phyloP scores from a whole-genome alignment of 306 rosid genomes.

The Hippophae gyantsensis region DNA sequence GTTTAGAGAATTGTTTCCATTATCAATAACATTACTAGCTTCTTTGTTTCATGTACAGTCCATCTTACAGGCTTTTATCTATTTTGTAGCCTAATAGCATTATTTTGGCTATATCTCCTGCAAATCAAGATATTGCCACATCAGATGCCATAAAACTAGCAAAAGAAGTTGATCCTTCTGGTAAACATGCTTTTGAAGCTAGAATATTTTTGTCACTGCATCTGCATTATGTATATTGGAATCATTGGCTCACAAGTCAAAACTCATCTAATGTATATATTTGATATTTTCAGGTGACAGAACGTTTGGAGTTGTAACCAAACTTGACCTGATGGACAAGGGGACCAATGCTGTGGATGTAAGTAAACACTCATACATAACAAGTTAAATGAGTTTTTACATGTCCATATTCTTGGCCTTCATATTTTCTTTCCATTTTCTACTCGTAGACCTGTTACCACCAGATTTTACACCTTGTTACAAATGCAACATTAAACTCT shows the following conservation, averaged over 20 bases:
- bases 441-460: slow-evolving; percentile 2
- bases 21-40: not conserved
- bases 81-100: slow-evolving; percentile 80
- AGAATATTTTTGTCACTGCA: not conserved
- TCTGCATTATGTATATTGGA: not conserved
- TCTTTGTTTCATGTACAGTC: slow-evolving; percentile 6
- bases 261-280: slow-evolving; percentile 7
- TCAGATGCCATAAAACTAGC: slow-evolving; percentile 92
- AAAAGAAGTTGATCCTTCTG: slow-evolving; percentile 87
- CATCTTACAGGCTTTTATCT: slow-evolving; percentile 26
- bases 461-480: not conserved
- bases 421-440: slow-evolving; percentile 14
- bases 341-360: slow-evolving; percentile 94
- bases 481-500: too few relatives aligned
- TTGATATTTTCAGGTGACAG: slow-evolving; percentile 64
- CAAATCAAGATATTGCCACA: slow-evolving; percentile 97
- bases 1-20: not conserved
- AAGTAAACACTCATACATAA: slow-evolving; percentile 20
- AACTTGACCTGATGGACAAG: slow-evolving; percentile 92
- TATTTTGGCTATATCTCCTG: slow-evolving; percentile 88
- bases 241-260: not conserved
- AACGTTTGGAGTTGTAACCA: slow-evolving; percentile 92
- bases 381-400: not conserved
- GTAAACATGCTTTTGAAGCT: slow-evolving; percentile 24
- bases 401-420: not conserved